Base-by-base conservation (phyloP, 2,329 filamentous ascomycete species). In the Dothistroma pini region DNA sequence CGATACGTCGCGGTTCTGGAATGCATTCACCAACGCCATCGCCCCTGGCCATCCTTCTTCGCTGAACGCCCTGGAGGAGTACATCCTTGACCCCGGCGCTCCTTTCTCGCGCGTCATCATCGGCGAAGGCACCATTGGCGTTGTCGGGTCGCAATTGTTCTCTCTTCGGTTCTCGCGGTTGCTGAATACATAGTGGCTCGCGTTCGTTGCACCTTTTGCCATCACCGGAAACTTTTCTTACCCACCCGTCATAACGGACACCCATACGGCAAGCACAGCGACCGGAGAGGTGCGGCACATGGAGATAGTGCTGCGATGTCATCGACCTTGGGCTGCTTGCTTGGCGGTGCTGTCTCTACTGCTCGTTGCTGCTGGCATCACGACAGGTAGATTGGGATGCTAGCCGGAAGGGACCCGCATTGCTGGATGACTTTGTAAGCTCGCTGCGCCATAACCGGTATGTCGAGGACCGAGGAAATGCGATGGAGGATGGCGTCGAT, bases 171-270 rank as follows among this genome's bases (percentile, higher is more conserved):
- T 64, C 6, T 58, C 62, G 7, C 64, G 63, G 53, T 54, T 66
- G 11, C 22, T 66, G 4, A 66, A 66, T 53, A 65, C 64, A 8
- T 63, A 61, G 51, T 66, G 64, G 64, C 50, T 63, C 11, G 48
- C 35, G 14, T 58, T 51, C 22, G 47, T 56, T 7, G 60, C 53
- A 21, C 64, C 64, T 7, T 63, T 32, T 32, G 31, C 58, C 5
- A 31, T 65, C 10, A 54, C 56, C 14, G 56, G 57, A 0, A 50
- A 50, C 12, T 49, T 60, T 48, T 19, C 16, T 4, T 16, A 58
- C 31, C 38, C 38, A 21, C 29, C 41, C 7, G 25, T 19, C 35
- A 44, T 51, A 16, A 31, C n/a, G 21, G 59, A 53, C 16, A 32
- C 32, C 16, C n/a, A 16, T 35, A 12, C 29, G 9, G 35, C 35